Percentiles rank a stretch among this genome's conserved stretches.
phyloP scores from a whole-genome alignment of 2,329 filamentous ascomycete genomes.

The Cladosporium sp. region DNA sequence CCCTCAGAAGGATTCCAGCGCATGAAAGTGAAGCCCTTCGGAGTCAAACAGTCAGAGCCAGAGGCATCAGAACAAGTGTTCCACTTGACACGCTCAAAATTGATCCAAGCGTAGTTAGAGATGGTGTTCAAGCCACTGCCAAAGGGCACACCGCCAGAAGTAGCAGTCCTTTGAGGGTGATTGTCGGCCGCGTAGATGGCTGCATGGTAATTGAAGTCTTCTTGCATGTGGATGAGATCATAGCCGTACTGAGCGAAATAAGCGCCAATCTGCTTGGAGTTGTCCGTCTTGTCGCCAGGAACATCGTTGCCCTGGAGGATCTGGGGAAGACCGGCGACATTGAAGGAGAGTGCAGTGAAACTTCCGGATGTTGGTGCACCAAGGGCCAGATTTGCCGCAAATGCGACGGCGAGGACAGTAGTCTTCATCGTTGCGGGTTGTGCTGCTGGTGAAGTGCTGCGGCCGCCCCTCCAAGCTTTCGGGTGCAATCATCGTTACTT shows the following conservation, averaged over 20 bases:
- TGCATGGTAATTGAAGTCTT: conserved; percentile 65
- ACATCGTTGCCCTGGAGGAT: conserved; percentile 58
- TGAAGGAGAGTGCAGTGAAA: conserved; percentile 54
- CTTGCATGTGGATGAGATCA: conserved; percentile 63
- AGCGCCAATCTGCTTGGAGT: conserved; percentile 54
- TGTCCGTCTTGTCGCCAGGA: conserved; percentile 57
- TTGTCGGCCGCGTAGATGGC: conserved; percentile 58
- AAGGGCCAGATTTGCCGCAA: conserved; percentile 13
- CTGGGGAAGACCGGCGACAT: conserved; percentile 57
- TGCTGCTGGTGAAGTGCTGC: no score
- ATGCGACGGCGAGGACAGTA: conserved; percentile 5
- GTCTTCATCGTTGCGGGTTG: conserved; percentile 1
- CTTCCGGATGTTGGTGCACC: conserved; percentile 32
- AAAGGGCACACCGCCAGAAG: conserved; percentile 60
- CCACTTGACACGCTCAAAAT: conserved; percentile 58
- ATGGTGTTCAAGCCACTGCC: conserved; percentile 63
- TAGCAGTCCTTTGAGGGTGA: conserved; percentile 58
- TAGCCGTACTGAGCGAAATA: conserved; percentile 55
- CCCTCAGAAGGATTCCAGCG: conserved; percentile 49
- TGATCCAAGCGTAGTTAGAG: conserved; percentile 35
- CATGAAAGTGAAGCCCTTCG: conserved; percentile 68
- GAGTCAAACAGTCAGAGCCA: conserved; percentile 58
- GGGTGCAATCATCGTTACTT: not conserved
- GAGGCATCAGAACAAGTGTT: conserved; percentile 53
- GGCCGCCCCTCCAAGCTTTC: no score